Conservation (phyloP, 176 grass and related monocot genomes). For the Oryza officinalis region DNA sequence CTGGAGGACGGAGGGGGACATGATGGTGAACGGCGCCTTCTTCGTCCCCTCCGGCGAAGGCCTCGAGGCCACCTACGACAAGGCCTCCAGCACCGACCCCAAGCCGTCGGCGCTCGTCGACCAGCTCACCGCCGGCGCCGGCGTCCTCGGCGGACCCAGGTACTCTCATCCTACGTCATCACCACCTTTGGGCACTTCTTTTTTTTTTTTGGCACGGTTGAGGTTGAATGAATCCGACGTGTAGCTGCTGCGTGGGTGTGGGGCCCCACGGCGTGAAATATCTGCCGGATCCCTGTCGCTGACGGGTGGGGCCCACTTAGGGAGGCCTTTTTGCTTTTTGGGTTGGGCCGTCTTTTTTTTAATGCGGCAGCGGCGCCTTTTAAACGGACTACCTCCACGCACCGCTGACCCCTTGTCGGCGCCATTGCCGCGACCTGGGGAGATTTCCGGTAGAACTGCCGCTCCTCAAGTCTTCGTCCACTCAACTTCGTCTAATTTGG, state of each 20-base stretch:
- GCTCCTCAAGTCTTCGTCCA: no score
- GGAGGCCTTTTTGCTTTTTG: background rate
- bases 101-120: slow-evolving; percentile 75
- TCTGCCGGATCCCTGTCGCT: background rate
- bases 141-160: slow-evolving; percentile 88
- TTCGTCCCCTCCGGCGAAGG: slow-evolving; percentile 90
- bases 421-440: background rate
- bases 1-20: slow-evolving; percentile 95
- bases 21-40: slow-evolving; percentile 97
- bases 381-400: background rate
- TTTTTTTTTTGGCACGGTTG: background rate
- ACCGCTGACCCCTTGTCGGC: background rate
- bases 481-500: no score
- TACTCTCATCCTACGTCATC: background rate
- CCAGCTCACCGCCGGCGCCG: slow-evolving; percentile 76
- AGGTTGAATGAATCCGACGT: background rate
- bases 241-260: no score
- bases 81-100: slow-evolving; percentile 68
- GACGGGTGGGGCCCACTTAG: background rate
- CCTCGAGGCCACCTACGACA: slow-evolving; percentile 61
- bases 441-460: background rate
- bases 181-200: no score
- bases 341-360: background rate
- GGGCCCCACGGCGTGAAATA: background rate
- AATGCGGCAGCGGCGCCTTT: slow-evolving; percentile 5